Evolutionary conservation across 2,329 filamentous ascomycete species (phyloP), one percentile per base, ranked within the genome.

Genomic region (Ophiostoma australiae): DNA sequence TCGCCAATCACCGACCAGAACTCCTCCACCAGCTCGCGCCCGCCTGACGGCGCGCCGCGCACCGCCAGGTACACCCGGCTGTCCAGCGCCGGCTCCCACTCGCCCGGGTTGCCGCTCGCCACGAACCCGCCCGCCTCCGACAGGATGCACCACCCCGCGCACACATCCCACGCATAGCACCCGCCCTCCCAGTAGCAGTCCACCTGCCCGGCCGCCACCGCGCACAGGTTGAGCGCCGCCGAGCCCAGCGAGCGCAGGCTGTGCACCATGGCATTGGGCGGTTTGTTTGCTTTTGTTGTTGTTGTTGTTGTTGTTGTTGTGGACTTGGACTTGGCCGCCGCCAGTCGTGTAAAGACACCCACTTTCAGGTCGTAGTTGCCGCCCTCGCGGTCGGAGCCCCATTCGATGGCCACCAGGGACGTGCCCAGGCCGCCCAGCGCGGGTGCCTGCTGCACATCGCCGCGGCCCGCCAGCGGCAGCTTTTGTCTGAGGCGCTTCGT

Each of bases 91-190:
- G 85, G 82, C n/a, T 86, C 80, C 91, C 91, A 94, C 70, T 86
- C 85, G 0, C 90, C 91, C 0, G 90, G 88, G 77, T 94, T 93
- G 4, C 88, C 90, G 77, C 90, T 85, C 8, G 85, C 90, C 82
- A 94, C 87, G 69, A 87, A 82, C 0, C 91, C 91, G 0, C 91
- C 92, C 0, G 91, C 90, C 81, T 94, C 91, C 39, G 82, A 81
- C 35, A 94, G 81, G 72, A 94, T 89, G 72, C 89, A 88, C 91
- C 91, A 94, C 0, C 89, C 91, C 5, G 92, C 92, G 77, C 90
- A 92, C 2, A 94, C 91, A 78, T 94, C 91, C 91, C 91, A 94
- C 1, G 91, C 90, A 86, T 91, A 94, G 79, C 90, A 93, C 0
- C 92, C 91, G 52, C 90, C 91, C 80, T 94, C 91, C 91, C 91